phyloP scores from a whole-genome alignment of 768 basidiomycete species.

The Mycena galericulata region DNA sequence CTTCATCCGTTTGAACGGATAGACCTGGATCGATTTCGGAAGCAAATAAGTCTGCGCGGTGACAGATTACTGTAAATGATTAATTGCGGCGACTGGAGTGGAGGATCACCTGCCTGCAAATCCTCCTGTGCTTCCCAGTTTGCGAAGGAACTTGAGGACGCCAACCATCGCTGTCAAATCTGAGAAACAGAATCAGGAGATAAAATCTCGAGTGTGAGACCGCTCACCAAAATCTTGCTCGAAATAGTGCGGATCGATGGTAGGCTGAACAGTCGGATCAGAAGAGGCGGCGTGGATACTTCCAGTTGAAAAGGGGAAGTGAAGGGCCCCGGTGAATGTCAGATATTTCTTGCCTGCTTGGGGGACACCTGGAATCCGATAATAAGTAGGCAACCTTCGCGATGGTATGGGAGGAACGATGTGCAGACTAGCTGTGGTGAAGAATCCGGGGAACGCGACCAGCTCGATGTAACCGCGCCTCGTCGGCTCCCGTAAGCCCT shows the following conservation, averaged over 20 bases:
- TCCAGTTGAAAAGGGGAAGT: slow-evolving; percentile 41
- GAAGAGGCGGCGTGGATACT: slow-evolving; percentile 35
- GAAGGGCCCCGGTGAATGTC: slow-evolving; percentile 34
- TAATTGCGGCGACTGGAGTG: background rate
- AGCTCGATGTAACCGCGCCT: slow-evolving; percentile 22
- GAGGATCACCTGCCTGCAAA: slow-evolving; percentile 15
- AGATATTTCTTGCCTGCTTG: slow-evolving; percentile 39
- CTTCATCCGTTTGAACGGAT: slow-evolving; percentile 33
- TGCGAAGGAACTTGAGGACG: slow-evolving; percentile 37
- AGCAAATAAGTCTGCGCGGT: slow-evolving; percentile 9
- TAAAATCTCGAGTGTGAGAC: background rate
- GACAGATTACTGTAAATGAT: slow-evolving; percentile 9
- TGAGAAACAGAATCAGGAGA: background rate
- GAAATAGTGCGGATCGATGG: slow-evolving; percentile 42
- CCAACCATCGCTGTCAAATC: slow-evolving; percentile 4
- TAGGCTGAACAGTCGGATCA: slow-evolving; percentile 34
- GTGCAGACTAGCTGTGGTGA: slow-evolving; percentile 18
- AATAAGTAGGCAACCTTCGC: background rate
- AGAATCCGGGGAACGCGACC: slow-evolving; percentile 24
- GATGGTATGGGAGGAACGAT: background rate
- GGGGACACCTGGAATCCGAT: slow-evolving; percentile 12
- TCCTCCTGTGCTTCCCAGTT: slow-evolving; percentile 32
- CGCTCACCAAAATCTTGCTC: slow-evolving; percentile 41
- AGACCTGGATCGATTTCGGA: slow-evolving; percentile 35
- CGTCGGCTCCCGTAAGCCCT: slow-evolving; percentile 16